Conservation (phyloP, 2,329 filamentous ascomycete species). For the Penicillium sumatraense region DNA sequence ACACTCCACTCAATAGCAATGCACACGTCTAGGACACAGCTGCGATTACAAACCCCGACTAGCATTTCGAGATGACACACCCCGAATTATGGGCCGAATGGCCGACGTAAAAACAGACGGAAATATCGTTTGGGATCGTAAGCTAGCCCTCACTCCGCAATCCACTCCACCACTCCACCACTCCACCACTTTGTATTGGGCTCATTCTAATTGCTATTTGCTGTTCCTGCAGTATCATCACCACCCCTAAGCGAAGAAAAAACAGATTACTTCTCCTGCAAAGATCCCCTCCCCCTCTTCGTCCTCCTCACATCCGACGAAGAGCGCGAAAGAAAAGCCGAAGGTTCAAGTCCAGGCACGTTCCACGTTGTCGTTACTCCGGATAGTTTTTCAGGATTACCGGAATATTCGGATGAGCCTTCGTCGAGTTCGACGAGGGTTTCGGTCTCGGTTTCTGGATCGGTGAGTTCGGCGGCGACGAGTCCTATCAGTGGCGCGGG, state of each 20-base stretch:
- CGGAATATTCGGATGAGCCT: conserved; percentile 56
- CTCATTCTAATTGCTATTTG: too few species aligned
- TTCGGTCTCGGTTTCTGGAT: conserved; percentile 29
- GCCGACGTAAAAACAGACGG: conserved; percentile 56
- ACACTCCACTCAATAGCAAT: conserved; percentile 48
- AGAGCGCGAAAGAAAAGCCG: conserved; percentile 62
- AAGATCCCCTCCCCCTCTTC: conserved; percentile 60
- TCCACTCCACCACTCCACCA: too few species aligned
- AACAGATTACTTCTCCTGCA: conserved; percentile 34
- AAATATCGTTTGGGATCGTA: conserved; percentile 62
- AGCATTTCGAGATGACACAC: conserved; percentile 60
- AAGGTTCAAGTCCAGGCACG: conserved; percentile 56
- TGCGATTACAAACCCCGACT: conserved; percentile 63
- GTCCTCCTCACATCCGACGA: conserved; percentile 59
- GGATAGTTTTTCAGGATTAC: conserved; percentile 57
- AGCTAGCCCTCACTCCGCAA: conserved; percentile 50
- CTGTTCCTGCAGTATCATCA: conserved; percentile 38
- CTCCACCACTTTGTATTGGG: too few species aligned
- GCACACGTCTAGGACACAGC: conserved; percentile 58
- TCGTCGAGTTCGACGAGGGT: too few species aligned
- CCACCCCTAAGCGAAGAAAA: conserved; percentile 31
- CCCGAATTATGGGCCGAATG: conserved; percentile 56
- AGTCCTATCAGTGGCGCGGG: conserved; percentile 34
- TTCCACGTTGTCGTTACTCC: conserved; percentile 61
- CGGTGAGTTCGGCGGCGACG: conserved; percentile 32